phyloP scores from a whole-genome alignment of 2,329 filamentous ascomycete genomes.

The Penicillium sp. region DNA sequence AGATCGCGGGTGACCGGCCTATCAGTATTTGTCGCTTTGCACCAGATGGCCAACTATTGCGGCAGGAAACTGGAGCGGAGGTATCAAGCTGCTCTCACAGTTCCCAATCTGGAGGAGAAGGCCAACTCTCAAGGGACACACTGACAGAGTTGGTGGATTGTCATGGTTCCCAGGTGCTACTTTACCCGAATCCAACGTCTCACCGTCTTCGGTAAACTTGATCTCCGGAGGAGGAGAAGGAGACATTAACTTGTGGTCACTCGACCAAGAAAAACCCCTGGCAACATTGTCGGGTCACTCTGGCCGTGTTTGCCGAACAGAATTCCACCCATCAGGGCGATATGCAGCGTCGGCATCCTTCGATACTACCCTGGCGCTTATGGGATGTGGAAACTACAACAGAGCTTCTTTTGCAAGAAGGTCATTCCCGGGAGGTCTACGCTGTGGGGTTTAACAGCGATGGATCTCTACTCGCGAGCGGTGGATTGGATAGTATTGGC shows the following conservation, averaged over 20 bases:
- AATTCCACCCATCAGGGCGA: conserved; percentile 87
- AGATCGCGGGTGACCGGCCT: conserved; percentile 86
- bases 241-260: conserved; percentile 83
- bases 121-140: conserved; percentile 77
- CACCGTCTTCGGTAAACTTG: conserved; percentile 72
- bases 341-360: conserved; percentile 92
- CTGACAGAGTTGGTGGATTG: conserved; percentile 82
- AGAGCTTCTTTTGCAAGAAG: conserved; percentile 86
- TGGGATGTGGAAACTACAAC: conserved; percentile 89
- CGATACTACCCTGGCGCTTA: conserved; percentile 92
- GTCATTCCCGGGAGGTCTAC: conserved; percentile 91
- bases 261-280: conserved; percentile 80
- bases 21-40: conserved; percentile 90
- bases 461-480: conserved; percentile 84
- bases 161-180: conserved; percentile 87
- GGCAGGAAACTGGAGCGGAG: conserved; percentile 89
- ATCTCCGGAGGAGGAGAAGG: conserved; percentile 89
- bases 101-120: conserved; percentile 78
- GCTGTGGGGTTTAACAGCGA: conserved; percentile 86
- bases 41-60: conserved; percentile 80
- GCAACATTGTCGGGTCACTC: conserved; percentile 79
- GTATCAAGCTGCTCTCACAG: conserved; percentile 79
- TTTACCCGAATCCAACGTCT: conserved; percentile 66
- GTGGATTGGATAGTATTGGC: conserved; percentile 91
- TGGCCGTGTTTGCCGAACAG: conserved; percentile 83